Conservation (phyloP, 2,329 filamentous ascomycete species). For the Zopfia rhizophila region DNA sequence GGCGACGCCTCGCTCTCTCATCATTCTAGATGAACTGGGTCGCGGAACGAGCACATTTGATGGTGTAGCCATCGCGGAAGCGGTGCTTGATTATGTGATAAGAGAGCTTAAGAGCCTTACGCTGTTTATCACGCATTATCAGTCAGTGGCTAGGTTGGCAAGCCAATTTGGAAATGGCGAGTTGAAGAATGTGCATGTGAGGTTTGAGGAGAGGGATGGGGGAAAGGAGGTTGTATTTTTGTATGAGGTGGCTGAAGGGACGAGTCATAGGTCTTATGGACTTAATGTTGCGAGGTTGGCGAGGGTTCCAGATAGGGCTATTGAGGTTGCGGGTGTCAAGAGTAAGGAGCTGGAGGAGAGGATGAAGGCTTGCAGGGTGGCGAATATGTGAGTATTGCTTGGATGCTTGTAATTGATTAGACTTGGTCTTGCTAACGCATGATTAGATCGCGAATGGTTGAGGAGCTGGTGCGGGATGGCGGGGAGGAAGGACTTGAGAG, state of each 20-base stretch:
- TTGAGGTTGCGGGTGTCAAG: constrained; percentile 83
- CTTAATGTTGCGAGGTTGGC: constrained; percentile 91
- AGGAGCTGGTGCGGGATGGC: constrained; percentile 34
- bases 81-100: constrained; percentile 87
- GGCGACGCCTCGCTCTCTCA: constrained; percentile 83
- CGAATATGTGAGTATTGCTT: constrained; percentile 42
- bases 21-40: constrained; percentile 94
- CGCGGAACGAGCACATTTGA: constrained; percentile 95
- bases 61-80: constrained; percentile 93
- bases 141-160: constrained; percentile 80
- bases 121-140: constrained; percentile 98
- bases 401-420: constrained; percentile 35
- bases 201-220: constrained; percentile 68
- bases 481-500: constrained; percentile 47
- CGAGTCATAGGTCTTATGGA: constrained; percentile 93
- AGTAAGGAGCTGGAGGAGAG: constrained; percentile 82
- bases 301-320: constrained; percentile 77
- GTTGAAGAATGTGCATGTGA: constrained; percentile 93
- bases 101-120: constrained; percentile 79
- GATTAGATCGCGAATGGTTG: constrained; percentile 34
- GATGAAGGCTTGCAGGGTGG: constrained; percentile 45
- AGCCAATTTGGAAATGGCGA: constrained; percentile 72
- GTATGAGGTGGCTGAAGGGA: constrained; percentile 90
- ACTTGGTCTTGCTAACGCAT: constrained; percentile 20
- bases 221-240: constrained; percentile 88